These are phyloP conservation scores for Phytopythium sindhum DNA, from an alignment of 352 stramenopile genomes.

Conservation along the genomic window DNA sequence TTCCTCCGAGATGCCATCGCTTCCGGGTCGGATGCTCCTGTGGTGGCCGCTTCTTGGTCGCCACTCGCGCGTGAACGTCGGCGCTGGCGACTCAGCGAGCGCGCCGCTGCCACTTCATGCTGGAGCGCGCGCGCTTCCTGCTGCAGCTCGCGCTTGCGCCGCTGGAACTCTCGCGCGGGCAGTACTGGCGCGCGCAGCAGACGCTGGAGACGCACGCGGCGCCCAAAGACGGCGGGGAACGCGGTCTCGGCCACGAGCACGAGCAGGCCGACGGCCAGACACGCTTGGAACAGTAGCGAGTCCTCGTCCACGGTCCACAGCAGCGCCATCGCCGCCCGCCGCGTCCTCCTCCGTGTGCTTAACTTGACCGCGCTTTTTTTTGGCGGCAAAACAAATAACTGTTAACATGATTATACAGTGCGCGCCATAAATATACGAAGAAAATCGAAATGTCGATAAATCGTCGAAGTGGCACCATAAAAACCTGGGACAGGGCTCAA, in stretches of 20 bases:
- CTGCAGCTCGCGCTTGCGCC: conserved; percentile 1
- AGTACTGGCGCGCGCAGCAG: conserved; percentile 5
- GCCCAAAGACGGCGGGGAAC: neutral
- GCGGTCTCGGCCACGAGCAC: neutral
- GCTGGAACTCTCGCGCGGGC: conserved; percentile 1
- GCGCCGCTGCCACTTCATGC: neutral
- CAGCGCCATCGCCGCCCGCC: neutral
- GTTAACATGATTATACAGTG: no score
- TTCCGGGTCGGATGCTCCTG: neutral
- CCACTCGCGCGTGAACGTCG: neutral
- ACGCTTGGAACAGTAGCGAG: conserved; percentile 3
- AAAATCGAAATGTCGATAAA: no score
- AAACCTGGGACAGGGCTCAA: no score
- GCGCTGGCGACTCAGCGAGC: neutral
- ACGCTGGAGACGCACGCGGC: neutral
- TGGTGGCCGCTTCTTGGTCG: no score
- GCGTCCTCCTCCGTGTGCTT: neutral
- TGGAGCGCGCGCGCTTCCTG: neutral
- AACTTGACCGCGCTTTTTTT: neutral
- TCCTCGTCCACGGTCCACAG: neutral
- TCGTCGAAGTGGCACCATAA: no score
- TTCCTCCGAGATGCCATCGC: neutral
- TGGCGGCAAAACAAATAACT: neutral
- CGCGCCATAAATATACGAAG: no score
- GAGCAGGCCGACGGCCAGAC: neutral